These are phyloP conservation scores for Chamaecyparis obtusa DNA, from an alignment of 75 land plant species.

Conservation along the genomic window DNA sequence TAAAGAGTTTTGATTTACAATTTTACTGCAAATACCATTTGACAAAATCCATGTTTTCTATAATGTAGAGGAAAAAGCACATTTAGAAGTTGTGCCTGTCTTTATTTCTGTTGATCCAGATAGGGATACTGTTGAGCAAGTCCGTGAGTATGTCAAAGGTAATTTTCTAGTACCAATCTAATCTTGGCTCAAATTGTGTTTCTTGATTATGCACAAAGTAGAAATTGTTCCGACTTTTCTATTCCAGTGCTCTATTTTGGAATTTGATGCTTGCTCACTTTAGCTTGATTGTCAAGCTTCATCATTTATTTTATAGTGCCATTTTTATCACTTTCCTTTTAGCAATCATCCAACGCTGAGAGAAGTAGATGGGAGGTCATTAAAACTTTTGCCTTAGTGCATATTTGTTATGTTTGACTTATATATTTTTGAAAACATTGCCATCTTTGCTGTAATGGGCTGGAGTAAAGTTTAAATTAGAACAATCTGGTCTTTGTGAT, in stretches of 20 bases:
- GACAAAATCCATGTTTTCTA: neutral
- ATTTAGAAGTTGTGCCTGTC: slow-evolving; percentile 64
- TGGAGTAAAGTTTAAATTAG: neutral
- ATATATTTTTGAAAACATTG: neutral
- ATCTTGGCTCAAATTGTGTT: neutral
- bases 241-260: neutral
- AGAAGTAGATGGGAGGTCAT: neutral
- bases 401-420: neutral
- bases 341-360: neutral
- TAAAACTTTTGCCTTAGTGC: neutral
- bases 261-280: neutral
- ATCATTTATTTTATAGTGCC: slow-evolving; percentile 5
- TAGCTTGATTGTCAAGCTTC: neutral
- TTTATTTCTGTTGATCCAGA: slow-evolving; percentile 92
- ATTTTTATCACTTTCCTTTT: neutral
- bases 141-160: slow-evolving; percentile 80
- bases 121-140: slow-evolving; percentile 87
- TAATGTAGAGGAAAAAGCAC: slow-evolving; percentile 48
- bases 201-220: neutral
- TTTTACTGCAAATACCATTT: neutral
- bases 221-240: neutral
- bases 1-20: neutral
- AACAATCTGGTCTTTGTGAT: neutral
- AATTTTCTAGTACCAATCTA: neutral
- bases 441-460: neutral